Percentiles rank a stretch among this genome's conserved stretches.
phyloP scores from a whole-genome alignment of 345 rosid genomes.

The Citrus unshiu region DNA sequence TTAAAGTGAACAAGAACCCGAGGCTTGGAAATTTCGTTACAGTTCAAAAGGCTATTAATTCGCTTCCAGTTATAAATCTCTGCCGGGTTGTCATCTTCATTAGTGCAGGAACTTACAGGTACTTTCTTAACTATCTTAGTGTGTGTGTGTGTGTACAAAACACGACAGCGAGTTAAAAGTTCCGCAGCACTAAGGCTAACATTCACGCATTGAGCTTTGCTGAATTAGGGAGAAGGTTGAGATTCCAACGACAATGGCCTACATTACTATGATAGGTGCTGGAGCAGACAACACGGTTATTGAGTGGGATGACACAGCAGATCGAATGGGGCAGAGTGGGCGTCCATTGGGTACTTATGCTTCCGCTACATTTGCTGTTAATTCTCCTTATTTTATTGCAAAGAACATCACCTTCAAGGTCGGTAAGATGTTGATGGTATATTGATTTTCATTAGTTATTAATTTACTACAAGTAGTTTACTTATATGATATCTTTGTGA shows the following conservation, averaged over 20 bases:
- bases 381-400: constrained; percentile 49
- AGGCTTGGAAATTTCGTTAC: constrained; percentile 16
- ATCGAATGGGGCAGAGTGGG: constrained; percentile 27
- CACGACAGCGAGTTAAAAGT: not conserved
- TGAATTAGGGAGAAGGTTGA: constrained; percentile 42
- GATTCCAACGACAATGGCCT: constrained; percentile 41
- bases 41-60: constrained; percentile 31
- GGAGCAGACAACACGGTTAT: constrained; percentile 35
- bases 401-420: constrained; percentile 49
- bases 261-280: constrained; percentile 35
- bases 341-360: constrained; percentile 37
- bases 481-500: not conserved
- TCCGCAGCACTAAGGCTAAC: not conserved
- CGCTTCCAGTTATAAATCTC: constrained; percentile 33
- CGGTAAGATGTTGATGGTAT: not conserved
- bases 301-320: constrained; percentile 42
- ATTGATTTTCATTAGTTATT: too few species aligned
- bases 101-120: constrained; percentile 40
- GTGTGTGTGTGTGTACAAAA: too few species aligned
- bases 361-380: constrained; percentile 46
- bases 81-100: constrained; percentile 35
- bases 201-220: not conserved
- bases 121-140: not conserved
- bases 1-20: constrained; percentile 26
- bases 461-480: too few species aligned